Evolutionary conservation across 1,284 basidiomycete genomes (phyloP).

Genomic region (Ganoderma multipileum): DNA sequence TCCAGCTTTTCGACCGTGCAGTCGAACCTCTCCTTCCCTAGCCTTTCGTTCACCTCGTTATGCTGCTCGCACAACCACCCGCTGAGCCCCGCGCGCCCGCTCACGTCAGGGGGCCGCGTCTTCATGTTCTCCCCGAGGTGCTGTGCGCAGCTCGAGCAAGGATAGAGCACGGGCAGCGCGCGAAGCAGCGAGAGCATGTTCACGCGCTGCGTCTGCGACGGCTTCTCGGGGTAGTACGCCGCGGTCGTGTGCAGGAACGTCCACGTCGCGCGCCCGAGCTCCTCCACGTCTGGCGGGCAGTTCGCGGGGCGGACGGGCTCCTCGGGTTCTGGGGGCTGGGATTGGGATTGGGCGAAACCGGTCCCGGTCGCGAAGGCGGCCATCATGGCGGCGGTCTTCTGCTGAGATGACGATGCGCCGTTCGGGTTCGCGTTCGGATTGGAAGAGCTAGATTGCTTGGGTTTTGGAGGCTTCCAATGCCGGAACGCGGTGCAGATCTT

Average conservation of each 20-base stretch:
- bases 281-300: conserved; percentile 89
- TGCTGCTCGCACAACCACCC: conserved; percentile 91
- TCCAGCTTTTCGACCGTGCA: conserved; percentile 74
- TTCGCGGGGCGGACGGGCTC: conserved; percentile 58
- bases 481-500: conserved; percentile 88
- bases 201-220: conserved; percentile 73
- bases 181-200: conserved; percentile 84
- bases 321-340: conserved; percentile 18
- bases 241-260: conserved; percentile 94
- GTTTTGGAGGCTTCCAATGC: conserved; percentile 63
- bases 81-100: conserved; percentile 70
- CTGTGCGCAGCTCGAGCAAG: conserved; percentile 84
- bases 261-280: conserved; percentile 92
- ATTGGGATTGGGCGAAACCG: conserved; percentile 31
- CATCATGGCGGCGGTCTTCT: conserved; percentile 48
- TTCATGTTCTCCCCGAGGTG: conserved; percentile 79
- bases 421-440: conserved; percentile 12
- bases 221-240: conserved; percentile 89
- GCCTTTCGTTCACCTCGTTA: conserved; percentile 87
- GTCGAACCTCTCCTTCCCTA: conserved; percentile 86
- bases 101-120: conserved; percentile 76
- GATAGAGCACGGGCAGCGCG: conserved; percentile 84
- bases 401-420: conserved; percentile 18
- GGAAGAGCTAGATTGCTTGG: conserved; percentile 25
- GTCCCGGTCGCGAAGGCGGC: conserved; percentile 48